Conservation (phyloP, 2,329 filamentous ascomycete species). For the Xylariaceae sp. region DNA sequence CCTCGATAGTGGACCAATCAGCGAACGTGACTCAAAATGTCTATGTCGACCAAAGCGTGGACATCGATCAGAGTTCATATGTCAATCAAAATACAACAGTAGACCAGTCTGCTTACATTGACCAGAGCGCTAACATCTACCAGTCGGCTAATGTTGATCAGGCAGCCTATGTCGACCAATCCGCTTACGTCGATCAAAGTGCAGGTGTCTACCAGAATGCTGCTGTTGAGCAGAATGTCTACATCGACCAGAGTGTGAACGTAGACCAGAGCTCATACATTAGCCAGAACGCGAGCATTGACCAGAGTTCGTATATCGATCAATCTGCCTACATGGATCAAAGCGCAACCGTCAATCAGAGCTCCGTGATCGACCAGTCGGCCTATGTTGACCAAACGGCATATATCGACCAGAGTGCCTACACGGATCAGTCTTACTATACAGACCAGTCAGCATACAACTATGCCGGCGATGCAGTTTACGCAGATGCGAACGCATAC, state of each 20-base stretch:
- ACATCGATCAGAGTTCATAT: slow-evolving; percentile 7
- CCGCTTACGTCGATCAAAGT: slow-evolving; percentile 1
- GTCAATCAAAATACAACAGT: slow-evolving; percentile 4
- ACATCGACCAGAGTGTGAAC: slow-evolving; percentile 5
- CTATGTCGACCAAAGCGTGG: slow-evolving; percentile 3
- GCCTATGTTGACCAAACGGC: neutral
- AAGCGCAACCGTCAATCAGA: neutral
- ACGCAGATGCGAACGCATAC: slow-evolving; percentile 5
- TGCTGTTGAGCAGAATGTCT: neutral
- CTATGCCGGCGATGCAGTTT: slow-evolving; percentile 1
- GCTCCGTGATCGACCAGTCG: neutral
- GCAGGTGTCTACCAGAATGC: slow-evolving; percentile 1
- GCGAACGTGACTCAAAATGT: neutral
- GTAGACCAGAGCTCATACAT: neutral
- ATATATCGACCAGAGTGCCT: too few species aligned
- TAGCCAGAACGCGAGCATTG: neutral
- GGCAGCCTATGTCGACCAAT: slow-evolving; percentile 3
- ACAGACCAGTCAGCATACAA: neutral
- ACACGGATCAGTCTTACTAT: neutral
- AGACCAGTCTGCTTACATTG: neutral
- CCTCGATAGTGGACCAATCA: too few species aligned
- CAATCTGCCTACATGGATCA: neutral
- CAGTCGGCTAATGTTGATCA: slow-evolving; percentile 3
- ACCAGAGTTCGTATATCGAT: neutral
- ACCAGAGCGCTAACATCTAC: neutral